Percentiles rank a stretch among this genome's conserved stretches.
Conservation (phyloP, 352 stramenopile species). For the Phytophthora uliginosa region DNA sequence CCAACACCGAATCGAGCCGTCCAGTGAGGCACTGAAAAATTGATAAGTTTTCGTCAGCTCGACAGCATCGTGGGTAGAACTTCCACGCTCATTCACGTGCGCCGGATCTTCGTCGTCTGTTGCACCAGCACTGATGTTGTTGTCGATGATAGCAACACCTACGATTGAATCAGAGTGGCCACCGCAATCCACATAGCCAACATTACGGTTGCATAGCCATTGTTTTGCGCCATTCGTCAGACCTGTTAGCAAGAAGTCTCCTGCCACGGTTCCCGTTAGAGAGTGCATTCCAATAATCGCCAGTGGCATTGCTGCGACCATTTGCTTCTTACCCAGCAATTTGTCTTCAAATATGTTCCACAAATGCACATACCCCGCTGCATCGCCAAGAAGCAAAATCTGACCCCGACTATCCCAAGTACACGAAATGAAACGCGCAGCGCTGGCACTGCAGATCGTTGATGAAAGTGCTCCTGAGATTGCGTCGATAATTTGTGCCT, state of each 20-base stretch:
- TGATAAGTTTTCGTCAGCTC: conserved; percentile 35
- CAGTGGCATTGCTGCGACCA: conserved; percentile 30
- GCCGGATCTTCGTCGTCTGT: conserved; percentile 25
- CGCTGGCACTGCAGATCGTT: conserved; percentile 61
- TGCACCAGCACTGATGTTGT: conserved; percentile 16
- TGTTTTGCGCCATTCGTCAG: conserved; percentile 60
- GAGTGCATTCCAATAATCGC: conserved; percentile 25
- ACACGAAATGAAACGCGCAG: conserved; percentile 65
- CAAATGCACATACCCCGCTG: conserved; percentile 58
- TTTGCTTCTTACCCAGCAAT: conserved; percentile 46
- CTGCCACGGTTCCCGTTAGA: conserved; percentile 6
- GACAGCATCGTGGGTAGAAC: background rate
- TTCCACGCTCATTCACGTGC: background rate
- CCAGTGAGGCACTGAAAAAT: conserved; percentile 76
- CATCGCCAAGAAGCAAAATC: conserved; percentile 65
- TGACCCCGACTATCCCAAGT: conserved; percentile 66
- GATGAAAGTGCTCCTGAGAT: conserved; percentile 66
- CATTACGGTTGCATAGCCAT: conserved; percentile 69
- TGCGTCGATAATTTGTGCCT: conserved; percentile 74
- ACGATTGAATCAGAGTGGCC: conserved; percentile 67
- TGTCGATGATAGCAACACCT: conserved; percentile 47
- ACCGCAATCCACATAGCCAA: conserved; percentile 64
- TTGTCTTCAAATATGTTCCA: conserved; percentile 83
- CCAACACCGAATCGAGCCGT: conserved; percentile 84
- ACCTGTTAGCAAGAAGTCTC: conserved; percentile 61